Conservation (phyloP, 352 stramenopile species). For the Phytophthora rubi region DNA sequence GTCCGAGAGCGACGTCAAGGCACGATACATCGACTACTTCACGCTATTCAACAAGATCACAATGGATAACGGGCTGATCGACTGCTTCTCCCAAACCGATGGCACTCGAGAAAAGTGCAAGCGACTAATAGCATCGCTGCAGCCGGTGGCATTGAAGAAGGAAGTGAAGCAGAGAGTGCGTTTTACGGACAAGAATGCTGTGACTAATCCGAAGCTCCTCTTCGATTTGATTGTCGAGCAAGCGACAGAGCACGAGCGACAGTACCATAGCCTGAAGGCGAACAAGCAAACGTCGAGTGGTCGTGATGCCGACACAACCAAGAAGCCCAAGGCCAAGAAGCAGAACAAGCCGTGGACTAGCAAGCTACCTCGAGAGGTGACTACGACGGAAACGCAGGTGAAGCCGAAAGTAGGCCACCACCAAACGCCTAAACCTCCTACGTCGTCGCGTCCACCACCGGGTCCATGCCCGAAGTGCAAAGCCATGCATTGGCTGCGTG, state of each 20-base stretch:
- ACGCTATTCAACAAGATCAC: not conserved
- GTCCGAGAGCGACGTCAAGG: not conserved
- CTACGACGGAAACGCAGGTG: no score
- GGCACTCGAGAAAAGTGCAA: conserved; percentile 4
- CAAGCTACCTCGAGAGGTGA: no score
- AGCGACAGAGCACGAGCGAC: not conserved
- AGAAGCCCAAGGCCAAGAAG: no score
- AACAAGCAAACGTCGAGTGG: no score
- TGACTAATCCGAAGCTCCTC: not conserved
- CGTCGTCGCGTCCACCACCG: no score
- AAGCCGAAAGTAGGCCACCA: no score
- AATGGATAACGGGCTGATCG: not conserved
- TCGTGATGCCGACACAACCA: no score
- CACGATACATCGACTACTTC: conserved; percentile 6
- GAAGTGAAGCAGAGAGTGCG: conserved; percentile 10
- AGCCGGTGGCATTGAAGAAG: not conserved
- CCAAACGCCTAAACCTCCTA: no score
- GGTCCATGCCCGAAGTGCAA: no score
- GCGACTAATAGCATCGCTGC: not conserved
- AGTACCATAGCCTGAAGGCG: not conserved
- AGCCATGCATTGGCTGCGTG: no score
- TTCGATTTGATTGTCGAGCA: conserved; percentile 7
- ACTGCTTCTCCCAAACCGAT: not conserved
- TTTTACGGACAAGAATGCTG: not conserved
- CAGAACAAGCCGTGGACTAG: no score